Conservation (phyloP, 2,329 filamentous ascomycete species). For the Alternaria panax region DNA sequence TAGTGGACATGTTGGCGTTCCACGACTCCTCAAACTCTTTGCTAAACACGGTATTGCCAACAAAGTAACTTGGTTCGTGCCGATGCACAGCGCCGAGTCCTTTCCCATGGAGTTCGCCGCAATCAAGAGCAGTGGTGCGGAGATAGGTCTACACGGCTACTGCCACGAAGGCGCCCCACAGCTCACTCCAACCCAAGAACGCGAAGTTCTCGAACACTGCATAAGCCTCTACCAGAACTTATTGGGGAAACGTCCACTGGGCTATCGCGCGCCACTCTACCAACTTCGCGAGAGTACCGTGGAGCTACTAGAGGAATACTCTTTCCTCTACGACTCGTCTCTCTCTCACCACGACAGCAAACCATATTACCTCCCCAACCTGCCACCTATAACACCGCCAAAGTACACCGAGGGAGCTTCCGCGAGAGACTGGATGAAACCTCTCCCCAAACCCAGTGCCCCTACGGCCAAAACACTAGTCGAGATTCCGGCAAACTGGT, state of each 20-base stretch:
- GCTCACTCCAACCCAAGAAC: conserved; percentile 58
- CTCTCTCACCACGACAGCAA: conserved; percentile 60
- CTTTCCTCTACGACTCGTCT: conserved; percentile 61
- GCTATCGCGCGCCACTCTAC: conserved; percentile 62
- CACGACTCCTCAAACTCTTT: conserved; percentile 63
- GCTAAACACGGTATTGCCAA: conserved; percentile 59
- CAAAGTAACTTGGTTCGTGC: conserved; percentile 67
- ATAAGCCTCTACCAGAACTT: conserved; percentile 54
- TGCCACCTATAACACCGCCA: conserved; percentile 52
- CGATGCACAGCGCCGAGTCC: conserved; percentile 65
- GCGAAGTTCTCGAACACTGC: conserved; percentile 59
- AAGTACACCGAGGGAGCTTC: conserved; percentile 49
- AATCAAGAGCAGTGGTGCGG: conserved; percentile 61
- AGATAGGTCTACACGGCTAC: conserved; percentile 62
- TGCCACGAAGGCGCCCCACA: conserved; percentile 58
- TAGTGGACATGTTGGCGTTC: conserved; percentile 64
- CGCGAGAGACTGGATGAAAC: conserved; percentile 58
- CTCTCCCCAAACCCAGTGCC: conserved; percentile 33
- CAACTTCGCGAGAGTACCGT: conserved; percentile 60
- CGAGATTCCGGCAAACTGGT: conserved; percentile 61
- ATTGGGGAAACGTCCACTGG: conserved; percentile 56
- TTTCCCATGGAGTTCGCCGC: conserved; percentile 61
- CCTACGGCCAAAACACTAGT: conserved; percentile 48
- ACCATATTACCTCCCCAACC: conserved; percentile 58
- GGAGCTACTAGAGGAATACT: conserved; percentile 56